phyloP scores from a whole-genome alignment of 139 green algal species.

The Zygnema cylindricum region DNA sequence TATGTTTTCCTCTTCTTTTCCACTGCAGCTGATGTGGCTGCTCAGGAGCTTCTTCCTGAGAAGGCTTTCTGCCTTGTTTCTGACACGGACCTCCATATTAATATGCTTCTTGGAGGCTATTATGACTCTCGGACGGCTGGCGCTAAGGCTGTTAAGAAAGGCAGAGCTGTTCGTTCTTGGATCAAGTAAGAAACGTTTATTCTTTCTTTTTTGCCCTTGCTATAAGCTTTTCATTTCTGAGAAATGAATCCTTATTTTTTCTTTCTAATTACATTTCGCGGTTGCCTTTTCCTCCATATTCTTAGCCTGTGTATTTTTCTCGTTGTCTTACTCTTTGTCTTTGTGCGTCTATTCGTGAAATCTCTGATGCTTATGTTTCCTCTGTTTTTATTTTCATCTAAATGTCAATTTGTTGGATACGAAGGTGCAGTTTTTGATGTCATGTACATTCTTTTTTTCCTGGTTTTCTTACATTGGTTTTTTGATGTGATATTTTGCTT shows the following conservation, averaged over 20 bases:
- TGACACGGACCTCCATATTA: slow-evolving; percentile 47
- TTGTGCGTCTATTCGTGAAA: neutral
- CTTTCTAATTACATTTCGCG: neutral
- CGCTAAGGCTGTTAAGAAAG: neutral
- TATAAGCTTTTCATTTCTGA: neutral
- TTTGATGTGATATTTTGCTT: no score
- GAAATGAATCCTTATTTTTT: no score
- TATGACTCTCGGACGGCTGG: slow-evolving; percentile 4
- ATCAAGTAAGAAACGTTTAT: slow-evolving; percentile 15
- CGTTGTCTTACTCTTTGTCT: neutral
- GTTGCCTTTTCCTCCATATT: neutral
- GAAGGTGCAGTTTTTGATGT: neutral
- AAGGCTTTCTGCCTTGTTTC: slow-evolving; percentile 51
- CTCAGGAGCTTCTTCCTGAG: neutral
- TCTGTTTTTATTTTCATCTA: neutral
- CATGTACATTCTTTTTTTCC: no score
- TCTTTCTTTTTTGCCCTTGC: neutral
- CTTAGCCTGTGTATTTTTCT: neutral
- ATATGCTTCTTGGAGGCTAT: slow-evolving; percentile 56
- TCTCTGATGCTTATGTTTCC: neutral
- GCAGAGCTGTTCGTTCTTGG: slow-evolving; percentile 18
- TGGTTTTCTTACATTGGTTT: no score
- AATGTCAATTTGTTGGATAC: neutral
- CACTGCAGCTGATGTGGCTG: neutral
- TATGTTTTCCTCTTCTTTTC: neutral